phyloP scores from a whole-genome alignment of 441 rosid species.

The Euphorbia corollata region DNA sequence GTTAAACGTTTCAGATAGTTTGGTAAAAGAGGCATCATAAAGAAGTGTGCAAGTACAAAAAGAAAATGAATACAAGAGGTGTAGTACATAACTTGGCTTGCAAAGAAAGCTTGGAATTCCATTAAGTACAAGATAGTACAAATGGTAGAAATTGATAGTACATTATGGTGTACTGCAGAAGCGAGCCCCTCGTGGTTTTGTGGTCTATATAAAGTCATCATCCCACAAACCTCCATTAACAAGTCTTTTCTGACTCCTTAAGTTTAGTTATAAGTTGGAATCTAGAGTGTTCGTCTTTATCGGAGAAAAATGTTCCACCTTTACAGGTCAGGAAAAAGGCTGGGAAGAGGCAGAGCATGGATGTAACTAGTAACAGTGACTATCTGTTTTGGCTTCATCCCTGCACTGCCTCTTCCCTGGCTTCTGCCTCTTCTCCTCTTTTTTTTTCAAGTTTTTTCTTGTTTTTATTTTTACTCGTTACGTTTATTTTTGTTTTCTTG shows the following conservation, averaged over 20 bases:
- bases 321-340: slow-evolving; percentile 23
- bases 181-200: background rate
- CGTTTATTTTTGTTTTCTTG: no score
- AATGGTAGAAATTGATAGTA: slow-evolving; percentile 17
- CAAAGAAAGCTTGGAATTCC: background rate
- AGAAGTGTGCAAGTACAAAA: no score
- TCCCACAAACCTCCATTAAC: background rate
- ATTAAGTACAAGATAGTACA: slow-evolving; percentile 11
- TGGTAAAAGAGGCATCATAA: no score
- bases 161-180: slow-evolving; percentile 5
- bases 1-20: background rate
- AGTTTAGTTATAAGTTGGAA: no score
- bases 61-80: background rate
- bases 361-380: slow-evolving; percentile 41
- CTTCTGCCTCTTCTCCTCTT: slow-evolving; percentile 22
- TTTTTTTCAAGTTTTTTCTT: slow-evolving; percentile 10
- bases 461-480: no score
- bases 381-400: slow-evolving; percentile 52
- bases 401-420: slow-evolving; percentile 99
- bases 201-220: slow-evolving; percentile 6
- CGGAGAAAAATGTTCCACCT: no score
- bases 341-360: slow-evolving; percentile 95
- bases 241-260: no score
- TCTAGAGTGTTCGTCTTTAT: no score
- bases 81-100: slow-evolving; percentile 8